Evolutionary conservation across 139 green algal genomes (phyloP).

Genomic region (Closterium sp.): DNA sequence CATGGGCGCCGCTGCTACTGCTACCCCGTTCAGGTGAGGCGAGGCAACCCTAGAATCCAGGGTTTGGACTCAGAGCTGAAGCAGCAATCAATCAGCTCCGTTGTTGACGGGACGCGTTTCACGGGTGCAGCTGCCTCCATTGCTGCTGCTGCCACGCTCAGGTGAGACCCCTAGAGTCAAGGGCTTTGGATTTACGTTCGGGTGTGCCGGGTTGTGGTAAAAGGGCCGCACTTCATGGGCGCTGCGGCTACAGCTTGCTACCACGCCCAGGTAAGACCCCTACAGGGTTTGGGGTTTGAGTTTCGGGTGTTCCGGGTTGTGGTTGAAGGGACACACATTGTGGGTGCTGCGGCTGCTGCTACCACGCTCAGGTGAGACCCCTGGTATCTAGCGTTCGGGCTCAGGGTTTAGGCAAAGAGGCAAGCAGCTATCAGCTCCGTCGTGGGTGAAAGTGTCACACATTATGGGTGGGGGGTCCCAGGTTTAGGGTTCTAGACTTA

Average conservation of each 20-base stretch:
- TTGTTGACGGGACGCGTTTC: not conserved
- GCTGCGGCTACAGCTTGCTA: not conserved
- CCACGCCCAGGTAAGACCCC: too few relatives aligned
- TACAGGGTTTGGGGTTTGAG: not conserved
- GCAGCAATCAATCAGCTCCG: not conserved
- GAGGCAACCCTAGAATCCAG: too few relatives aligned
- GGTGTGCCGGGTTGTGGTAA: too few relatives aligned
- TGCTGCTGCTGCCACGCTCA: not conserved
- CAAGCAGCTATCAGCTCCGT: not conserved
- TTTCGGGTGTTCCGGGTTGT: too few relatives aligned
- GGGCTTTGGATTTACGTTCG: too few relatives aligned
- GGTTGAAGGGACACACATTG: too few relatives aligned
- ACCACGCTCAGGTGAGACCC: too few relatives aligned
- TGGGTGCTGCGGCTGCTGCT: too few relatives aligned
- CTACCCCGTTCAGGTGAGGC: not conserved
- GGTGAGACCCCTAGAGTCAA: not conserved
- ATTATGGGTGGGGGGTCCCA: too few relatives aligned
- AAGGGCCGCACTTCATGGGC: not conserved
- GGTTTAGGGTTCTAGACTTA: too few relatives aligned
- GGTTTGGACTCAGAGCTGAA: not conserved
- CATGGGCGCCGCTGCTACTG: not conserved
- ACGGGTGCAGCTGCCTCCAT: not conserved
- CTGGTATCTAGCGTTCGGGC: not conserved
- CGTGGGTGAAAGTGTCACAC: not conserved
- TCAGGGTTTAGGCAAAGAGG: not conserved